phyloP scores from a whole-genome alignment of 495 filamentous ascomycete genomes.

The Hypoxylon rickii region DNA sequence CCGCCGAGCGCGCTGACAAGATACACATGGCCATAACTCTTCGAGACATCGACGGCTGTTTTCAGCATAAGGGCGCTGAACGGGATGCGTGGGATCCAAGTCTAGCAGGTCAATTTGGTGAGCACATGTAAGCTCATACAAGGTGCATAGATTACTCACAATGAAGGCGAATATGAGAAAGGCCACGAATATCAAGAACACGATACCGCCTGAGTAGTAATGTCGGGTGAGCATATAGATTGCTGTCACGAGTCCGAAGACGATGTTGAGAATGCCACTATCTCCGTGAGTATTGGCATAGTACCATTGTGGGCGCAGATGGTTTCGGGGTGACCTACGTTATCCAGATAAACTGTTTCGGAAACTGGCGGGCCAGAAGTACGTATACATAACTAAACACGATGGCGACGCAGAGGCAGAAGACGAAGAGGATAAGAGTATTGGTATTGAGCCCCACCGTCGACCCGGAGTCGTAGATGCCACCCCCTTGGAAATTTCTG shows the following conservation, averaged over 20 bases:
- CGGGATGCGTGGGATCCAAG: constrained; percentile 85
- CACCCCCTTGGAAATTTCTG: constrained; percentile 69
- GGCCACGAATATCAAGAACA: constrained; percentile 78
- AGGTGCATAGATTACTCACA: constrained; percentile 6
- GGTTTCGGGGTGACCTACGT: constrained; percentile 54
- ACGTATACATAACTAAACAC: constrained; percentile 78
- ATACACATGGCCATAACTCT: constrained; percentile 82
- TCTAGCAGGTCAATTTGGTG: constrained; percentile 48
- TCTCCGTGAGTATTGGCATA: constrained; percentile 59
- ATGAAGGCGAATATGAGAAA: constrained; percentile 57
- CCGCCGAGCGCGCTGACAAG: constrained; percentile 81
- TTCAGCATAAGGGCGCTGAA: constrained; percentile 90
- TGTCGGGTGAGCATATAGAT: constrained; percentile 72
- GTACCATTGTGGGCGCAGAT: constrained; percentile 50
- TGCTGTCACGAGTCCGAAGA: constrained; percentile 66
- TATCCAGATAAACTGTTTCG: constrained; percentile 89
- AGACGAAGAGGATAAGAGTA: constrained; percentile 81
- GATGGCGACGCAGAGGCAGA: constrained; percentile 72
- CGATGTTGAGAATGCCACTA: constrained; percentile 82
- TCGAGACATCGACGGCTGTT: constrained; percentile 83
- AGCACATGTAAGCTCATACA: neutral
- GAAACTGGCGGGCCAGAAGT: constrained; percentile 74
- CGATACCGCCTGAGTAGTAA: constrained; percentile 81
- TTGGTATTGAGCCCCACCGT: constrained; percentile 77
- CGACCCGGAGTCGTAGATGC: constrained; percentile 72